phyloP scores from a whole-genome alignment of 352 stramenopile genomes.

The Pythium phragmiticola region DNA sequence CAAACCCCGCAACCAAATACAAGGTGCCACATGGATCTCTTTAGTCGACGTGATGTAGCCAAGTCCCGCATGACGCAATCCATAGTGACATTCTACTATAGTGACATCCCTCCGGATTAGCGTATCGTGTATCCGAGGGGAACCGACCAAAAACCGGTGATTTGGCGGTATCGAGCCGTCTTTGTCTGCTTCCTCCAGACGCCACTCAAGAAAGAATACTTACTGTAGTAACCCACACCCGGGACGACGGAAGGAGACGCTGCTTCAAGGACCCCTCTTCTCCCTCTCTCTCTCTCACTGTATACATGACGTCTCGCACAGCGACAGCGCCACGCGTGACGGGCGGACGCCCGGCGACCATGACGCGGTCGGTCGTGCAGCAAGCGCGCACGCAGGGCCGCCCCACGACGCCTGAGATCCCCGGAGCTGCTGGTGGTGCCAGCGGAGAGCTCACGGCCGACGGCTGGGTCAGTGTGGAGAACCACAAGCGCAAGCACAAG shows the following conservation, averaged over 20 bases:
- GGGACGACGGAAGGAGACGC: not conserved
- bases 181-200: not conserved
- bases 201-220: conserved; percentile 9
- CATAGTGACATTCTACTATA: not conserved
- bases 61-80: not conserved
- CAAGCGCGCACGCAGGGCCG: conserved; percentile 19
- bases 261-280: not conserved
- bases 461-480: conserved; percentile 26
- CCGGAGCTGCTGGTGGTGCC: not conserved
- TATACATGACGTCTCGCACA: conserved; percentile 7
- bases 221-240: not conserved
- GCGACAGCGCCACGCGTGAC: conserved; percentile 16
- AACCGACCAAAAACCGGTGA: not conserved
- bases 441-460: conserved; percentile 1
- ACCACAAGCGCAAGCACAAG: conserved; percentile 19
- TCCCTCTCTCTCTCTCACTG: not conserved
- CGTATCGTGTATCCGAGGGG: not conserved
- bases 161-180: not conserved
- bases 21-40: not conserved
- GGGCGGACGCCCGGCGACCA: conserved; percentile 25
- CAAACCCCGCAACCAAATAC: not conserved
- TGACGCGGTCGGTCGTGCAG: conserved; percentile 26
- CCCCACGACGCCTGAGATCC: conserved; percentile 6
- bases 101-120: not conserved
- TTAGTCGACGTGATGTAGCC: not conserved